phyloP scores from a whole-genome alignment of 805 yeast species.

The Gaillardinia entomophila region DNA sequence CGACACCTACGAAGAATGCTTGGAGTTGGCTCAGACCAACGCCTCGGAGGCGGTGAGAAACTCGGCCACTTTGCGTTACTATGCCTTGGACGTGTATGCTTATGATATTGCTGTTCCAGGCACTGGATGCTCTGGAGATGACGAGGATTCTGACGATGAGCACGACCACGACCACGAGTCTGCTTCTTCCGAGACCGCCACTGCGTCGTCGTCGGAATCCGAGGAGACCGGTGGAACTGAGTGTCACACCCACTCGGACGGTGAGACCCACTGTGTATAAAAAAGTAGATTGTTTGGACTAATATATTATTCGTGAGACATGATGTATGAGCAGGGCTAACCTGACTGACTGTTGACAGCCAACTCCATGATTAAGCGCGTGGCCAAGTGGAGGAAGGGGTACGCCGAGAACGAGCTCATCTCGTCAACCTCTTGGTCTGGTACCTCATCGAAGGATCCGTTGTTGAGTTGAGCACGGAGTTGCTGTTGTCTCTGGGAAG shows the following conservation, averaged over 20 bases:
- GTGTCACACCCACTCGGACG: conserved; percentile 12
- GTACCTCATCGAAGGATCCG: conserved; percentile 3
- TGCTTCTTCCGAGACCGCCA: neutral
- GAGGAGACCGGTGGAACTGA: conserved; percentile 1
- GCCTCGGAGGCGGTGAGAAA: conserved; percentile 30
- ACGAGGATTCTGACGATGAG: neutral
- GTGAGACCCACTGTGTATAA: conserved; percentile 11
- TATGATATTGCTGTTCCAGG: conserved; percentile 15
- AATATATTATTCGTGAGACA: no score
- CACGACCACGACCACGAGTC: no score
- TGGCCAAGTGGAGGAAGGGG: conserved; percentile 90
- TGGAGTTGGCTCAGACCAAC: conserved; percentile 25
- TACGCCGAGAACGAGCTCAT: conserved; percentile 91
- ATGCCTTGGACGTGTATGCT: conserved; percentile 14
- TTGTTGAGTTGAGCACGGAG: neutral
- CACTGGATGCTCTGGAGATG: conserved; percentile 11
- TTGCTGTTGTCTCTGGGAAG: conserved; percentile 17
- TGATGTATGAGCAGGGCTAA: no score
- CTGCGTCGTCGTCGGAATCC: conserved; percentile 1
- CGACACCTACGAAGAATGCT: conserved; percentile 26
- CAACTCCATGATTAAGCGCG: conserved; percentile 88
- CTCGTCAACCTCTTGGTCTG: conserved; percentile 49
- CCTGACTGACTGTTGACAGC: conserved; percentile 84
- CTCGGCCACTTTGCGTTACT: conserved; percentile 13
- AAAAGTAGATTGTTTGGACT: no score